phyloP scores from a whole-genome alignment of 352 stramenopile species.

The Pythium brassicae region DNA sequence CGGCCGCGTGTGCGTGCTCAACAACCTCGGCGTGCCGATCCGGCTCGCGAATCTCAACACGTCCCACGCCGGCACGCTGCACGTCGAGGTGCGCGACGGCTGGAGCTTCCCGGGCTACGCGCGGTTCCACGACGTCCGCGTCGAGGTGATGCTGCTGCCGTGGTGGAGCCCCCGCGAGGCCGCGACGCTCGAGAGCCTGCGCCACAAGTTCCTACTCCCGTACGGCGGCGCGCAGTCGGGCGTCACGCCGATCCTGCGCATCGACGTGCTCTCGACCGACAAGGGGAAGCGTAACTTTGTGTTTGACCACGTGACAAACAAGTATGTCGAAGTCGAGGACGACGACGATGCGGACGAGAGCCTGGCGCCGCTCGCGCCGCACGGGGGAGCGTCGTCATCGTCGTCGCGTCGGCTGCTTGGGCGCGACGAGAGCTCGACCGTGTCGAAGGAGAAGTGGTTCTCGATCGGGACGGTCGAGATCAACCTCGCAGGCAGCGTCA shows the following conservation, averaged over 20 bases:
- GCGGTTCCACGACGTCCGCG: constrained; percentile 81
- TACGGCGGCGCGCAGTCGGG: constrained; percentile 84
- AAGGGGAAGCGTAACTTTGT: constrained; percentile 77
- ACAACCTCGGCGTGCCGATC: constrained; percentile 86
- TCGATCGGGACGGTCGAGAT: constrained; percentile 79
- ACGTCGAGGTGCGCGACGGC: constrained; percentile 79
- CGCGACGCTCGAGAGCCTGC: constrained; percentile 63
- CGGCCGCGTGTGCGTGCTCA: constrained; percentile 82
- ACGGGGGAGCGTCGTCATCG: constrained; percentile 6
- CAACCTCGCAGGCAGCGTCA: constrained; percentile 82
- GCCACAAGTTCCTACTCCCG: constrained; percentile 74
- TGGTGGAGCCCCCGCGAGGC: constrained; percentile 84
- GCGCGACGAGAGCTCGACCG: constrained; percentile 53
- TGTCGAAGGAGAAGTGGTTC: constrained; percentile 61
- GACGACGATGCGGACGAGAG: constrained; percentile 37
- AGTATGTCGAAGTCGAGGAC: constrained; percentile 83
- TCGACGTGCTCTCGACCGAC: constrained; percentile 69
- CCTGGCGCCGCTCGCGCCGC: constrained; percentile 5
- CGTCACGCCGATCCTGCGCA: constrained; percentile 79
- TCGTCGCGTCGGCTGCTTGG: constrained; percentile 17
- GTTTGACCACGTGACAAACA: constrained; percentile 81
- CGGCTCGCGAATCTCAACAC: constrained; percentile 86
- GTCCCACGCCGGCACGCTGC: constrained; percentile 69
- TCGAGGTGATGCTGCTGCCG: constrained; percentile 79
- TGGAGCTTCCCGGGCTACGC: constrained; percentile 82